A percentile compares a stretch with the other conserved stretches of the same genome.
Evolutionary conservation across 805 yeast genomes (phyloP).

Genomic region (Candida michaelii): DNA sequence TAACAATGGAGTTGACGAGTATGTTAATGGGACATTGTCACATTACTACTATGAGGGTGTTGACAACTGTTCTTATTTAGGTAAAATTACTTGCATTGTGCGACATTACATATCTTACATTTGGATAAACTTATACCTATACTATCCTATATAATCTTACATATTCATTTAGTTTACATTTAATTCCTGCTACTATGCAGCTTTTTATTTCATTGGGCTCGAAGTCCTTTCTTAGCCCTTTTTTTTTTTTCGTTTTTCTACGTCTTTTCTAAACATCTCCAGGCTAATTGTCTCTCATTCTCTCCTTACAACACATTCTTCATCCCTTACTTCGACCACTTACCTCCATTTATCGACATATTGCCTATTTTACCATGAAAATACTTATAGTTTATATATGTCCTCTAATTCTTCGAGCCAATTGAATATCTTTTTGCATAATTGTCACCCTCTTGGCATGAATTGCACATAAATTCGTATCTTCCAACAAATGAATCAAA

Average conservation of each 20-base stretch:
- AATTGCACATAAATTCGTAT: conserved; percentile 72
- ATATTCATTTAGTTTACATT: neutral
- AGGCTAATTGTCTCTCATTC: too few relatives aligned
- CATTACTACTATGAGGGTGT: neutral
- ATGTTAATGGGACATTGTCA: neutral
- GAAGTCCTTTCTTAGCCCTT: neutral
- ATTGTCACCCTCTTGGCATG: conserved; percentile 84
- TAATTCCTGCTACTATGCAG: too few relatives aligned
- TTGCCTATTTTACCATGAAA: too few relatives aligned
- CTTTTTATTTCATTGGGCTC: too few relatives aligned
- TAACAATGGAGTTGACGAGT: conserved; percentile 6
- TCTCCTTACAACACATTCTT: too few relatives aligned
- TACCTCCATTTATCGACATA: too few relatives aligned
- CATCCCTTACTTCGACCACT: too few relatives aligned
- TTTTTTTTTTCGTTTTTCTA: neutral
- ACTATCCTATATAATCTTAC: too few relatives aligned
- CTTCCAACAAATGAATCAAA: conserved; percentile 69
- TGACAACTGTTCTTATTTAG: conserved; percentile 6
- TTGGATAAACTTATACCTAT: too few relatives aligned
- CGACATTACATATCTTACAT: conserved; percentile 3
- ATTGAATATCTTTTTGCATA: conserved; percentile 79
- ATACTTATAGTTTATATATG: conserved; percentile 5
- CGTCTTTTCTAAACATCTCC: neutral
- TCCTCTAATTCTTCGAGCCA: conserved; percentile 77
- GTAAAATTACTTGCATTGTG: conserved; percentile 8